Conservation (phyloP, 306 rosid species). For the Casuarina glauca region DNA sequence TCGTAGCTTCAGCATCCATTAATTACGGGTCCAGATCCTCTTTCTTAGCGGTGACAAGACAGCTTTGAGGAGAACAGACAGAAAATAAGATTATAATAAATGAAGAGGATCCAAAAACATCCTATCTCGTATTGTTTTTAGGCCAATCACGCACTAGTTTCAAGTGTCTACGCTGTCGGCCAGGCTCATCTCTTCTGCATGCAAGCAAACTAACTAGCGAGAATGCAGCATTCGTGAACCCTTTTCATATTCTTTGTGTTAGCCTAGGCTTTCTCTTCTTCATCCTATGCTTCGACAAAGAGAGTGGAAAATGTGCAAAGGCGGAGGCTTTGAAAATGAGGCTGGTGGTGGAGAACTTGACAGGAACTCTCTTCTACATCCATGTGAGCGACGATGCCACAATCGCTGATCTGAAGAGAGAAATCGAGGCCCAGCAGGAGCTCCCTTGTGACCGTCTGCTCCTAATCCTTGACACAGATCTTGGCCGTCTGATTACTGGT, state of each 20-base stretch:
- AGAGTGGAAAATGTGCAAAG: background rate
- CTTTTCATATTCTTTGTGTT: background rate
- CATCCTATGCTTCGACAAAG: background rate
- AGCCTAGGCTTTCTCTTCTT: background rate
- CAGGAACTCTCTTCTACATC: constrained; percentile 46
- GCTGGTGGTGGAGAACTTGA: constrained; percentile 48
- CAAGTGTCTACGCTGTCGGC: background rate
- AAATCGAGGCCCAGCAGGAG: constrained; percentile 48
- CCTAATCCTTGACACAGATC: constrained; percentile 36
- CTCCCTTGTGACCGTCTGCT: constrained; percentile 58
- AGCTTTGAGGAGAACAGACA: constrained; percentile 16
- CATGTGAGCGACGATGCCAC: constrained; percentile 47
- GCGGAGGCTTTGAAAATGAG: constrained; percentile 24
- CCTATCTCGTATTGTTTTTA: background rate
- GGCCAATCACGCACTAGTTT: background rate
- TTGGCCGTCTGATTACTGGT: constrained; percentile 17
- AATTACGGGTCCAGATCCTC: constrained; percentile 11
- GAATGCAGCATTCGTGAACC: constrained; percentile 49
- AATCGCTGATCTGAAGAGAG: constrained; percentile 44
- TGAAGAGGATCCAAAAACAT: background rate
- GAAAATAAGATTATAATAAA: background rate
- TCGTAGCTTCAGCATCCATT: background rate
- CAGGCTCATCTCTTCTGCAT: constrained; percentile 11
- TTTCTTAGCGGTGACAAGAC: constrained; percentile 10
- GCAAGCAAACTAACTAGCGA: constrained; percentile 41